Evolutionary conservation across 352 stramenopile genomes (phyloP), one percentile per base, ranked within the genome.

Genomic region (Albugo laibachii): DNA sequence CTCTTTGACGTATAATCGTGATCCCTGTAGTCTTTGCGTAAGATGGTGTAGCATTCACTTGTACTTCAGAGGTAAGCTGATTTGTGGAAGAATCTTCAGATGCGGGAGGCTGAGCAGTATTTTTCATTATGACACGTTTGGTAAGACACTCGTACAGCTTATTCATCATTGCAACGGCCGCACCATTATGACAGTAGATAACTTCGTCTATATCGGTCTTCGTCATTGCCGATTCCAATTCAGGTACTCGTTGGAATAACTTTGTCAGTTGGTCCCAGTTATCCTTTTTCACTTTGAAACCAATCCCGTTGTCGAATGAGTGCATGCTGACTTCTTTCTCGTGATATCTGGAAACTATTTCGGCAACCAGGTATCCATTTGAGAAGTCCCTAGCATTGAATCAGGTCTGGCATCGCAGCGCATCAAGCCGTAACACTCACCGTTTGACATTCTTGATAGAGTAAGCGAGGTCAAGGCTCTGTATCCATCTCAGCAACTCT

Each of bases 391-490:
- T 82, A 59, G 14, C 5, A 48, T 39, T 11, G 10, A 2, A 48
- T 18, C 3, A 24, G 13, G 15, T 18, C 52, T 58, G 3, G 27
- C 58, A 61, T 11, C 20, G 11, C 13, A n/a, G 19, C 10, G 40
- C 20, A 46, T 18, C 15, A 46, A 14, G 18, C 18, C 15, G 6
- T 12, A 40, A 42, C 0, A 55, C 68, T 31, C 56, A 84, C 65
- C 81, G 61, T 63, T 94, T 94, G 52, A 94, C 79, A 58, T 95
- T 95, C 61, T 95, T 95, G 54, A 95, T 85, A 11, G 78, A 92
- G 54, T 95, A 95, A 19, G 84, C 80, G 47, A 95, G 56, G 49
- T 95, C 84, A n/a, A 94, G 59, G 54, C 78, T 93, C 69, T 95
- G 84, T 49, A 95, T 83, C 84, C 84, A 95, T 36, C 82, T 72